A percentile compares a stretch with the other conserved stretches of the same genome.
These are phyloP conservation scores for Nannochloris sp. DNA, from an alignment of 139 green algal genomes.

Conservation along the genomic window DNA sequence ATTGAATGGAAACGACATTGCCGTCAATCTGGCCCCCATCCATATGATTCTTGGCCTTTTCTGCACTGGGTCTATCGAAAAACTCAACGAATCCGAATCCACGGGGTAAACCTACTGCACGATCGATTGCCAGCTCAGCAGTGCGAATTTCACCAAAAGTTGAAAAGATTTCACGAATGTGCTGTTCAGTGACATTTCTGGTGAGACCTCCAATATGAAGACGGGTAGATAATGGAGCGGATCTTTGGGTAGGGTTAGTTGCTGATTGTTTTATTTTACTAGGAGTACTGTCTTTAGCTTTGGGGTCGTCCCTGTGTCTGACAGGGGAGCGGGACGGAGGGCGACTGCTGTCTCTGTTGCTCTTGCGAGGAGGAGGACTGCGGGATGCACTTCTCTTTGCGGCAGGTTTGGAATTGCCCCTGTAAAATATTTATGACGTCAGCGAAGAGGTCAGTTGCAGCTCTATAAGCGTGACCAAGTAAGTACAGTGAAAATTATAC, in stretches of 20 bases:
- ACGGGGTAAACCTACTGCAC: constrained; percentile 60
- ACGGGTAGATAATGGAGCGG: no score
- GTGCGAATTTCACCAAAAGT: constrained; percentile 58
- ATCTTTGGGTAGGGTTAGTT: no score
- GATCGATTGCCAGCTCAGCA: constrained; percentile 48
- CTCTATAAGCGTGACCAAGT: no score
- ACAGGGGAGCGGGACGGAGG: background rate
- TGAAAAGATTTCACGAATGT: constrained; percentile 76
- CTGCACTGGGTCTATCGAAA: constrained; percentile 43
- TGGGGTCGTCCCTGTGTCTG: background rate
- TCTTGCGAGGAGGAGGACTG: no score
- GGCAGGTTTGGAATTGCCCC: no score
- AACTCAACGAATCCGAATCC: constrained; percentile 82
- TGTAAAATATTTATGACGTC: no score
- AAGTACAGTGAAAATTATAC: no score
- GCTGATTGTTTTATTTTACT: background rate
- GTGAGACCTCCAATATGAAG: constrained; percentile 78
- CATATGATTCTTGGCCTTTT: constrained; percentile 75
- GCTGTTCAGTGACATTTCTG: constrained; percentile 69
- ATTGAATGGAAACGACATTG: constrained; percentile 41
- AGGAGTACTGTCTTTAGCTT: background rate
- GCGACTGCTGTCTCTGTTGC: no score
- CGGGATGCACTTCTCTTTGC: no score
- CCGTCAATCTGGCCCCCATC: constrained; percentile 81
- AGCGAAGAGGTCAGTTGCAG: no score